phyloP scores from a whole-genome alignment of 2,329 filamentous ascomycete species.

The Hypoxylon sp. region DNA sequence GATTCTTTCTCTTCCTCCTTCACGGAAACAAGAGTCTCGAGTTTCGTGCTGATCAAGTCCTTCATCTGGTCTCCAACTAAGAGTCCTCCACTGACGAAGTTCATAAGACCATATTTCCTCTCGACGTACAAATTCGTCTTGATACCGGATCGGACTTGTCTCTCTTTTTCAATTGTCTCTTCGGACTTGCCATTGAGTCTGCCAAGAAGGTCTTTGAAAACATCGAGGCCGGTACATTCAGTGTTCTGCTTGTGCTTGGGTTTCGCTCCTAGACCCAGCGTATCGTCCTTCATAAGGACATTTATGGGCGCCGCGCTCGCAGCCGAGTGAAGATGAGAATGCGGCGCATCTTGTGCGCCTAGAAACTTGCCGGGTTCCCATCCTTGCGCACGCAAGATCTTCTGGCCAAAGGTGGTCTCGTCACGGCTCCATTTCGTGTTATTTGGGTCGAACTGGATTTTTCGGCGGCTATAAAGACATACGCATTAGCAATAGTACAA shows the following conservation, averaged over 20 bases:
- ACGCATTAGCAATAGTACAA: slow-evolving; percentile 24
- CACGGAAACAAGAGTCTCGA: slow-evolving; percentile 51
- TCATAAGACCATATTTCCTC: slow-evolving; percentile 82
- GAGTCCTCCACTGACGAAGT: slow-evolving; percentile 89
- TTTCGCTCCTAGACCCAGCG: slow-evolving; percentile 88
- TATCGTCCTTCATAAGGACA: slow-evolving; percentile 90
- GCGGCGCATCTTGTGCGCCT: slow-evolving; percentile 81
- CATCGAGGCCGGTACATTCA: slow-evolving; percentile 86
- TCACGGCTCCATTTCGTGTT: slow-evolving; percentile 94
- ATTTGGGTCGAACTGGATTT: slow-evolving; percentile 92
- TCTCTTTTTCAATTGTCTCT: slow-evolving; percentile 78
- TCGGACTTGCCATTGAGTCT: slow-evolving; percentile 90
- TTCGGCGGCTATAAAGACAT: slow-evolving; percentile 62
- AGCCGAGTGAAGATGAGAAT: slow-evolving; percentile 81
- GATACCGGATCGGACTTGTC: slow-evolving; percentile 75
- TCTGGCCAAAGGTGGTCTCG: slow-evolving; percentile 87
- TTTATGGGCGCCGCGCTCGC: slow-evolving; percentile 89
- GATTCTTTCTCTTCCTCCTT: slow-evolving; percentile 60
- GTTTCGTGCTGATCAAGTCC: slow-evolving; percentile 57
- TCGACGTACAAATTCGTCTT: slow-evolving; percentile 82
- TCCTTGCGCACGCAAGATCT: slow-evolving; percentile 87
- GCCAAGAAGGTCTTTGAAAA: slow-evolving; percentile 87
- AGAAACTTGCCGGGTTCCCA: slow-evolving; percentile 90
- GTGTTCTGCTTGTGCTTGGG: slow-evolving; percentile 74
- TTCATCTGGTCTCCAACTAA: slow-evolving; percentile 71